A percentile compares a stretch with the other conserved stretches of the same genome.
These are phyloP conservation scores for Bruguiera sexangula DNA, from an alignment of 345 rosid genomes.

Conservation along the genomic window DNA sequence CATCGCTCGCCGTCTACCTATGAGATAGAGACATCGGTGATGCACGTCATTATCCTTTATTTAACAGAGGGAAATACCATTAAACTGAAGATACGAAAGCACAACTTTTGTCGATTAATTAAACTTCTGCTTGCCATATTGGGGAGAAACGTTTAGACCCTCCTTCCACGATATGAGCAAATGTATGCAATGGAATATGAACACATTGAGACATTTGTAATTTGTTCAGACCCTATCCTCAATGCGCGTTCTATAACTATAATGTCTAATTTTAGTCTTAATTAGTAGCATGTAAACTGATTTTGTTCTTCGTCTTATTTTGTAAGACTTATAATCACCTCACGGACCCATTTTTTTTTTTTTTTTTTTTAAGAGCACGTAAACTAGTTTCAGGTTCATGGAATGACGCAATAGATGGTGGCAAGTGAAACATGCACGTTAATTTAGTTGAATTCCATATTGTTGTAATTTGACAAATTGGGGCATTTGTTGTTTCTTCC, in stretches of 20 bases:
- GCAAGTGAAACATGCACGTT: too few relatives aligned
- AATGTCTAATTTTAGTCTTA: neutral
- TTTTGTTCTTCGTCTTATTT: too few relatives aligned
- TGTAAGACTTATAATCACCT: too few relatives aligned
- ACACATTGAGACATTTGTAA: neutral
- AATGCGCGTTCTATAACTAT: neutral
- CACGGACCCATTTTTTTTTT: too few relatives aligned
- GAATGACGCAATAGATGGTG: too few relatives aligned
- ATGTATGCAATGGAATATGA: slow-evolving; percentile 18
- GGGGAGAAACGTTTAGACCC: neutral
- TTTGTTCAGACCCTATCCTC: neutral
- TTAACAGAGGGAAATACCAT: neutral
- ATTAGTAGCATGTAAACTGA: neutral
- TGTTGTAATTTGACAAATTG: too few relatives aligned
- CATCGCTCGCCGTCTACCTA: too few relatives aligned
- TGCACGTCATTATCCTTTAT: neutral
- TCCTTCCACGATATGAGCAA: slow-evolving; percentile 27
- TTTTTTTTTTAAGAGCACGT: too few relatives aligned
- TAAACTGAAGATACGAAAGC: neutral
- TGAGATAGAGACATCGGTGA: too few relatives aligned
- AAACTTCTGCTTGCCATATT: neutral
- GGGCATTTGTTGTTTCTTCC: too few relatives aligned
- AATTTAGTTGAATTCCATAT: too few relatives aligned
- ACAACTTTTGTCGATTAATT: neutral
- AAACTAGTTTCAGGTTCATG: too few relatives aligned